Base-by-base conservation (phyloP, 1,284 basidiomycete genomes). In the Earliella scabrosa region DNA sequence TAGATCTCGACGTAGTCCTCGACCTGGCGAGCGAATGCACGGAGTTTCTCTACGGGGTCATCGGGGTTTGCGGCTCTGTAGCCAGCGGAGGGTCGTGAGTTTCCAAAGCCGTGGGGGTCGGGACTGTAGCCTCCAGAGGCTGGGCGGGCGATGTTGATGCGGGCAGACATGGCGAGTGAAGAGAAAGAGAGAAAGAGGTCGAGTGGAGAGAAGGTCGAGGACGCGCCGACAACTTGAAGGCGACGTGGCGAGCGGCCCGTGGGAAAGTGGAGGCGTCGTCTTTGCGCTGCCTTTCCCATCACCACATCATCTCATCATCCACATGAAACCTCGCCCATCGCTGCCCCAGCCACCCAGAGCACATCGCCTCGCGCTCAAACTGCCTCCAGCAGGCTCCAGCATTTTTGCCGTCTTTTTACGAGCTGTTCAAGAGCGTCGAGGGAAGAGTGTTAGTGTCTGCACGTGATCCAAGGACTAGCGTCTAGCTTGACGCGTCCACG, bases 1-100 rank as follows among this genome's bases (percentile, higher is more conserved):
- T 93, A 91, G 63, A 91, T 88, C 73, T 98, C 97, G 70, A 98
- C 85, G 63, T 88, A 78, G 75, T 99, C 97, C 77, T 99, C 97
- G 57, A 94, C 83, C 73, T 89, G 85, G 71, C 84, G 85, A 67
- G 88, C 89, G 66, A 88, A 80, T 11, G 83, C 82, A 65, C 92
- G 86, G 60, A 97, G 76, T 76, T 93, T 92, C 71, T 93, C 92
- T 60, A 97, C 66, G 1, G 93, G 86, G 73, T 91, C 88, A 67
- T 94, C 91, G 4, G 91, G 85, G 75, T 90, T 82, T 41, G 87
- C 88, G 5, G 88, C 80, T 58, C 88, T 83, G 78, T 87, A 92
- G 50, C 89, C 88, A 38, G 85, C 74, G 8, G 87, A 83, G 2
- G 82, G 76, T 57, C 83, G 79, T 21, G 86, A 80, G 73, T 89